Evolutionary conservation across 2,329 filamentous ascomycete genomes (phyloP), one percentile per base, ranked within the genome.

Genomic region (Aspergillus ochraceoroseus): DNA sequence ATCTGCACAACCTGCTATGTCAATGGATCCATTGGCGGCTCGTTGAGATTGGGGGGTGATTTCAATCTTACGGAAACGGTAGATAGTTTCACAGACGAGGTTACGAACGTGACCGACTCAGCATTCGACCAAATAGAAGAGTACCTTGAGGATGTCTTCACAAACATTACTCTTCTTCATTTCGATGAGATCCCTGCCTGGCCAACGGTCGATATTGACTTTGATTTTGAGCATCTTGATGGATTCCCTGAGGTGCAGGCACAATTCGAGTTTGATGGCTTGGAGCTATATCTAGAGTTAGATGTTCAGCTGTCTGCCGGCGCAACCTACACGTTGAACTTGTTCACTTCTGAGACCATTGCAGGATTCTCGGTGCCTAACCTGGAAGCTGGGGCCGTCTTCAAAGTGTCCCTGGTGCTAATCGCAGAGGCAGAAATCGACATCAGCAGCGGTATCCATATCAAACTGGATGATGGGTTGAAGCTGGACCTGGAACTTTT

Each of bases 231-330:
- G 14, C 17, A 36, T 4, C 14, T 12, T 3, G 17, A 15, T 8
- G 20, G 28, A 7, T 22, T 43, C 11, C 33, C 40, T 5, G 40
- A 20, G 3, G 33, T 37, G 11, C 33, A 32, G 8, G 40, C 33
- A 7, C 27, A 32, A 13, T 28, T 43, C 8, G 17, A 37, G 12
- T 43, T 43, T 4, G 19, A 37, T 20, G 19, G 32, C 6, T 19
- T 43, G 28, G 40, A 43, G 27, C 27, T 43, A 5, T 43, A 43
- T 17, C 32, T 43, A 17, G 40, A 37, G 20, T 15, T 43, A 12
- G 40, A 43, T 13, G 28, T 43, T 5, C 19, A 37, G 27, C 13
- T 43, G 40, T 43, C 40, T 4, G 23, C 33, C 4, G 40, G 40
- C 9, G 40, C 32, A 9, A 43, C 40, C 5, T 43, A 43, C 33